These are phyloP conservation scores for Fusarium austroafricanum DNA, from an alignment of 2,329 filamentous ascomycete genomes.

Conservation along the genomic window DNA sequence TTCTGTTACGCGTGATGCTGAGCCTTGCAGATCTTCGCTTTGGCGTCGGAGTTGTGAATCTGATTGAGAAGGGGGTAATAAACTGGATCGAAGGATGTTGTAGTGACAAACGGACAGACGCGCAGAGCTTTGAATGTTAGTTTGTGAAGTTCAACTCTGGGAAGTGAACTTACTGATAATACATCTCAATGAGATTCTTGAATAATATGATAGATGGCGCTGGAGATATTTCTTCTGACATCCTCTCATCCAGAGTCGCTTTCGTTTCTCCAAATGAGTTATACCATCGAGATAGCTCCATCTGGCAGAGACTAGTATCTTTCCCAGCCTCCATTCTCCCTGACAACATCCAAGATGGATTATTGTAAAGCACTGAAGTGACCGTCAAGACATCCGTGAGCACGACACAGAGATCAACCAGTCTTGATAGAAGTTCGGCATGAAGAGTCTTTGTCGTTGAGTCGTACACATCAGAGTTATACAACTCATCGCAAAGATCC, in stretches of 20 bases:
- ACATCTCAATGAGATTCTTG: slow-evolving; percentile 44
- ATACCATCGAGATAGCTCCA: slow-evolving; percentile 41
- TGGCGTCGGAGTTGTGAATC: slow-evolving; percentile 22
- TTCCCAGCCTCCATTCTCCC: slow-evolving; percentile 31
- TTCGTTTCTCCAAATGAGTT: slow-evolving; percentile 35
- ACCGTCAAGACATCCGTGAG: slow-evolving; percentile 40
- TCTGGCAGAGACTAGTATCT: slow-evolving; percentile 36
- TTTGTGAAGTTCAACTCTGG: fast-evolving
- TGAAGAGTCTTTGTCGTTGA: slow-evolving; percentile 35
- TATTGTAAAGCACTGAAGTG: slow-evolving; percentile 38
- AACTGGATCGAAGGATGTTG: slow-evolving; percentile 36
- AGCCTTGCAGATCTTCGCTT: slow-evolving; percentile 42
- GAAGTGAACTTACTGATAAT: slow-evolving; percentile 36
- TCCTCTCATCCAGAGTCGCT: slow-evolving; percentile 24
- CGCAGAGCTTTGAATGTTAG: slow-evolving; percentile 31
- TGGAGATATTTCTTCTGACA: slow-evolving; percentile 2
- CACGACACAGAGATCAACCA: slow-evolving; percentile 42
- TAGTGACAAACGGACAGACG: slow-evolving; percentile 39
- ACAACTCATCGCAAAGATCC: slow-evolving; percentile 38
- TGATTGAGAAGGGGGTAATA: slow-evolving; percentile 18
- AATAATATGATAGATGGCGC: slow-evolving; percentile 34
- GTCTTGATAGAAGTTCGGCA: slow-evolving; percentile 34
- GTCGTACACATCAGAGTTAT: slow-evolving; percentile 42
- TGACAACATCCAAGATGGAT: slow-evolving; percentile 37
- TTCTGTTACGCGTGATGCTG: slow-evolving; percentile 36